Evolutionary conservation across 108 stramenopile genomes (phyloP), one percentile per base, ranked within the genome.

Genomic region (Nitzschia putrida): DNA sequence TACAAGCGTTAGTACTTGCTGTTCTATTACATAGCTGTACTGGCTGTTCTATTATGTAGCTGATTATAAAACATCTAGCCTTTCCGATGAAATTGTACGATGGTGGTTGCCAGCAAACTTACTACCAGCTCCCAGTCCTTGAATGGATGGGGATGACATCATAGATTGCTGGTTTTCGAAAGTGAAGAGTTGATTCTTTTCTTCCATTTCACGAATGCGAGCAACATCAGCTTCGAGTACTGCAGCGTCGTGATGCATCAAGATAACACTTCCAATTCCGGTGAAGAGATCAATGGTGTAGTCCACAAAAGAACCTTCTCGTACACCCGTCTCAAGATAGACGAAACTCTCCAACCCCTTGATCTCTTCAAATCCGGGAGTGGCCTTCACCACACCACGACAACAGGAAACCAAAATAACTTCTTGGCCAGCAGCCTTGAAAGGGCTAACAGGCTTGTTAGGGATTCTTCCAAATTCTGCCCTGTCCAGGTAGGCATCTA

Each of bases 211-310:
- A 10, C 93, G 80, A 49, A 95, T 95, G 8, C 74, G 76, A 13
- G 67, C 73, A 18, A 91, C 76, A 44, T 95, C 93, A 50, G 53
- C 68, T 61, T 84, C 70, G 8, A 95, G 34, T 0, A 88, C 76
- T 9, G 76, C 67, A 69, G 79, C 59, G 55, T 92, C 88, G 22
- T 80, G 72, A 64, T 95, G 90, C 69, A 91, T 71, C 40, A 95
- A 70, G 61, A 91, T 95, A 10, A 87, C 91, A 64, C 87, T 90
- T 10, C 93, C 93, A 20, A 95, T 85, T 29, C 88, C 82, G 10
- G 91, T 95, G 54, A 92, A 83, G n/a, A 89, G 77, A 77, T 95
- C 93, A 11, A 90, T 80, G 0, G 93, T 92, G 64, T 87, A 88
- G 45, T 92, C 91, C 1, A 95, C 91, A 52, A 74, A 65, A 8